Conservation (phyloP, 139 green algal genomes). For the Ulvella scutata region DNA sequence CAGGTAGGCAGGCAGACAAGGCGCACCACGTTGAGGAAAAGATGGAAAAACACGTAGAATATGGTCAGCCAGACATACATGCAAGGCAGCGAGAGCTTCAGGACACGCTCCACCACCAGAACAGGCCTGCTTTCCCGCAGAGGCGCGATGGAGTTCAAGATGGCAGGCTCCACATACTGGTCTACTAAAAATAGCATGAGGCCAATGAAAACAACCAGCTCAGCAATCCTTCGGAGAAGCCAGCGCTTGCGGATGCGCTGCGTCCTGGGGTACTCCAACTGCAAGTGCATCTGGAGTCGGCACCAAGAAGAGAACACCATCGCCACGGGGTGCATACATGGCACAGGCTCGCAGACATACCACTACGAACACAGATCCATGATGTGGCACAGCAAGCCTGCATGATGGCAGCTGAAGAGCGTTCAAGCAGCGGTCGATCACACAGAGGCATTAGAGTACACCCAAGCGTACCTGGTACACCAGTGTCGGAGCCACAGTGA, state of each 20-base stretch:
- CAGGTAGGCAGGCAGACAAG: too few species aligned
- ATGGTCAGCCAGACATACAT: conserved; percentile 83
- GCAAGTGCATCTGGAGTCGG: too few species aligned
- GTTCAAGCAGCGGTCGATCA: background rate
- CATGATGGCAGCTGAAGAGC: background rate
- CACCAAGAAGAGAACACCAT: too few species aligned
- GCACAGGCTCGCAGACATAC: too few species aligned
- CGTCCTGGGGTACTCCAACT: conserved; percentile 22
- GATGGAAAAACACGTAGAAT: conserved; percentile 77
- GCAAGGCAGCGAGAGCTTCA: conserved; percentile 80
- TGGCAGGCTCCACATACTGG: conserved; percentile 71
- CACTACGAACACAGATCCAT: too few species aligned
- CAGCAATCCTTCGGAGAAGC: conserved; percentile 25
- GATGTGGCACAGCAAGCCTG: background rate
- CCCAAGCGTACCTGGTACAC: conserved; percentile 43
- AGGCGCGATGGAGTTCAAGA: conserved; percentile 49
- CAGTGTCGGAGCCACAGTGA: conserved; percentile 59
- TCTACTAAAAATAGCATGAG: conserved; percentile 45
- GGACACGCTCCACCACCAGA: conserved; percentile 61
- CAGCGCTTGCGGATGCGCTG: conserved; percentile 18
- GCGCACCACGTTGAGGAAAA: conserved; percentile 82
- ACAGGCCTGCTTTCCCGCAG: conserved; percentile 22
- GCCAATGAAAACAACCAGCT: conserved; percentile 29
- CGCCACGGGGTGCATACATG: too few species aligned
- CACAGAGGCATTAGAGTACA: background rate